Percentiles rank a stretch among this genome's conserved stretches.
phyloP scores from a whole-genome alignment of 345 rosid genomes.

The Boechera divaricarpa region DNA sequence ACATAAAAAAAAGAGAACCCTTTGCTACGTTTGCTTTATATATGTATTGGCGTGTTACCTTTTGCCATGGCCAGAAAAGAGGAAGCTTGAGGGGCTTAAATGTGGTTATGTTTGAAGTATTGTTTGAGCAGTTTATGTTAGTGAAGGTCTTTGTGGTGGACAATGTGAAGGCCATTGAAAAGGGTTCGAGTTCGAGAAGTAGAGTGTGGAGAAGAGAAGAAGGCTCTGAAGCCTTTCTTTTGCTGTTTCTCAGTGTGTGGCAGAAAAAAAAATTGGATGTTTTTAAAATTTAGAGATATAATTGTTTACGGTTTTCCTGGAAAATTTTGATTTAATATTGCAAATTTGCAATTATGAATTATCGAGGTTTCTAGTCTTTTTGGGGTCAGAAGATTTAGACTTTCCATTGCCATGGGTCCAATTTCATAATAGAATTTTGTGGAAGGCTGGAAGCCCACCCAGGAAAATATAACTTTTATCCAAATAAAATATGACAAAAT shows the following conservation, averaged over 20 bases:
- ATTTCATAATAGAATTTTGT: background rate
- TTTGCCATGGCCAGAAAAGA: constrained; percentile 90
- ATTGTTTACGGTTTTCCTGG: background rate
- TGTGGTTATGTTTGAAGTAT: constrained; percentile 48
- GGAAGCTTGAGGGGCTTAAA: constrained; percentile 71
- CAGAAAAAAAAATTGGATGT: background rate
- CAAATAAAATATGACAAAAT: no score
- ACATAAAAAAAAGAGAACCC: background rate
- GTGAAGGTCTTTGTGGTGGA: constrained; percentile 41
- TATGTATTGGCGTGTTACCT: constrained; percentile 44
- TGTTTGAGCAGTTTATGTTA: constrained; percentile 48
- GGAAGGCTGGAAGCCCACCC: background rate
- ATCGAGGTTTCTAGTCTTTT: no score
- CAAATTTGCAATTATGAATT: no score
- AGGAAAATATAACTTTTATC: background rate
- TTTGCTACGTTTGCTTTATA: background rate
- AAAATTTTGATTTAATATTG: background rate
- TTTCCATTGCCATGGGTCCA: no score
- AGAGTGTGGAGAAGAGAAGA: background rate
- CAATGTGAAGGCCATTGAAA: constrained; percentile 56
- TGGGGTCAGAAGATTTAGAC: no score
- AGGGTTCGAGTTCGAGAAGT: background rate
- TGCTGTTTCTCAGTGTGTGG: constrained; percentile 29
- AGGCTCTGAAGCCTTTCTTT: constrained; percentile 16
- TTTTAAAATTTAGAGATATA: background rate